phyloP scores from a whole-genome alignment of 73 alveolate genomes.

The Chromera velia region DNA sequence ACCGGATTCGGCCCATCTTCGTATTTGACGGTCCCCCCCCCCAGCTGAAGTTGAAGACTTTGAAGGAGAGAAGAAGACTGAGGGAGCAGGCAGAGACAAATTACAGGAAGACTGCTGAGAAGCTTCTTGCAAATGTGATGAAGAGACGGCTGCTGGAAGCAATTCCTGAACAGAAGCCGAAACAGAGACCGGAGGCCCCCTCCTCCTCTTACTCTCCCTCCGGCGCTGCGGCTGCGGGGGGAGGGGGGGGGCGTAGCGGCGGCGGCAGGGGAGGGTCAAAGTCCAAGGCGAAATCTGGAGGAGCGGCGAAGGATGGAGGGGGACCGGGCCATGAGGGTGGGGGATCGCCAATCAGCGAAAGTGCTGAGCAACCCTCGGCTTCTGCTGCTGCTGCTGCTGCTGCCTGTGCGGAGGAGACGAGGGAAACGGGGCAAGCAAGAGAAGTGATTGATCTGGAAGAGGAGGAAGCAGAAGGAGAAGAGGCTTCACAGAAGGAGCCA shows the following conservation, averaged over 20 bases:
- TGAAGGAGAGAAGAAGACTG: constrained; percentile 23
- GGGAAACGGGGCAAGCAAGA: neutral
- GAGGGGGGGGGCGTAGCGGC: neutral
- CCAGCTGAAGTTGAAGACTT: constrained; percentile 33
- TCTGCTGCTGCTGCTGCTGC: neutral
- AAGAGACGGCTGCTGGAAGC: constrained; percentile 25
- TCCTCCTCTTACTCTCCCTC: no score
- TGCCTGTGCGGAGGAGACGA: neutral
- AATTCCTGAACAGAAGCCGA: no score
- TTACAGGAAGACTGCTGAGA: constrained; percentile 54
- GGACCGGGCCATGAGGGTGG: neutral
- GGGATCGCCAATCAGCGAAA: neutral
- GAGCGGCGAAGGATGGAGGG: neutral
- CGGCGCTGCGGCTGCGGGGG: no score
- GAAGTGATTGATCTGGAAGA: neutral
- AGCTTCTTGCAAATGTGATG: constrained; percentile 39
- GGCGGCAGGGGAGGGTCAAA: neutral
- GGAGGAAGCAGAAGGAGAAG: neutral
- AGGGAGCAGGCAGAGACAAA: constrained; percentile 19
- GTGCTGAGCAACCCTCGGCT: no score
- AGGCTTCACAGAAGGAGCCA: neutral
- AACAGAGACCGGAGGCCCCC: no score
- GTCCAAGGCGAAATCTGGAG: neutral
- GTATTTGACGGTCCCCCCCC: constrained; percentile 64
- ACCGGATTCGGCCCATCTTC: constrained; percentile 59